A percentile compares a stretch with the other conserved stretches of the same genome.
These are phyloP conservation scores for Debaryomyces sp. DNA, from an alignment of 1,139 yeast species.

Conservation along the genomic window DNA sequence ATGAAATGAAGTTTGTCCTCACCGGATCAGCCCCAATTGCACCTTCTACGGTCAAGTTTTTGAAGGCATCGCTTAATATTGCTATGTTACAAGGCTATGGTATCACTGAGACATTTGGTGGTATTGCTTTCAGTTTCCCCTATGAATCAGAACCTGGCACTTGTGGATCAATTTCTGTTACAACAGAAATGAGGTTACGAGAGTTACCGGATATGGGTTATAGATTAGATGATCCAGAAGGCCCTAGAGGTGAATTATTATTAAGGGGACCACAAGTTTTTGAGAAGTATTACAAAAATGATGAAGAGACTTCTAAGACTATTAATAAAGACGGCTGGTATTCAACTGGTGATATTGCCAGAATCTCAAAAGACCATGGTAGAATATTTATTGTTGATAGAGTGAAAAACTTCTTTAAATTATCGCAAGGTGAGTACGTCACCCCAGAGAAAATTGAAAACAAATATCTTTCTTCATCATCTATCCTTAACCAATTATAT, in stretches of 20 bases:
- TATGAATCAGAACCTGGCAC: conserved; percentile 57
- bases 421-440: conserved; percentile 81
- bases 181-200: conserved; percentile 60
- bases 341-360: conserved; percentile 75
- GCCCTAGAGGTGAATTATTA: conserved; percentile 58
- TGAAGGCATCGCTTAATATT: conserved; percentile 61
- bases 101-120: conserved; percentile 74
- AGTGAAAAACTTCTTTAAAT: conserved; percentile 78
- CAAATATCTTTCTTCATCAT: conserved; percentile 55
- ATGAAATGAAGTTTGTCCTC: conserved; percentile 42
- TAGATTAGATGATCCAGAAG: conserved; percentile 42
- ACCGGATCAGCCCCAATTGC: conserved; percentile 81
- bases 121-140: conserved; percentile 47
- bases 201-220: conserved; percentile 75
- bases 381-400: conserved; percentile 68
- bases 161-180: conserved; percentile 60
- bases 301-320: conserved; percentile 32
- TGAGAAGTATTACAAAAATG: conserved; percentile 59
- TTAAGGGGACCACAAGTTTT: conserved; percentile 72
- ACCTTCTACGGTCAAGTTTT: conserved; percentile 57
- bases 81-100: conserved; percentile 78
- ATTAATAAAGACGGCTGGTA: conserved; percentile 58
- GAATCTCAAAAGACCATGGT: conserved; percentile 51
- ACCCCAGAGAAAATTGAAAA: conserved; percentile 81
- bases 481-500: conserved; percentile 57